Percentiles rank a stretch among this genome's conserved stretches.
phyloP scores from a whole-genome alignment of 257 asterid genomes.

The Verbena officinalis region DNA sequence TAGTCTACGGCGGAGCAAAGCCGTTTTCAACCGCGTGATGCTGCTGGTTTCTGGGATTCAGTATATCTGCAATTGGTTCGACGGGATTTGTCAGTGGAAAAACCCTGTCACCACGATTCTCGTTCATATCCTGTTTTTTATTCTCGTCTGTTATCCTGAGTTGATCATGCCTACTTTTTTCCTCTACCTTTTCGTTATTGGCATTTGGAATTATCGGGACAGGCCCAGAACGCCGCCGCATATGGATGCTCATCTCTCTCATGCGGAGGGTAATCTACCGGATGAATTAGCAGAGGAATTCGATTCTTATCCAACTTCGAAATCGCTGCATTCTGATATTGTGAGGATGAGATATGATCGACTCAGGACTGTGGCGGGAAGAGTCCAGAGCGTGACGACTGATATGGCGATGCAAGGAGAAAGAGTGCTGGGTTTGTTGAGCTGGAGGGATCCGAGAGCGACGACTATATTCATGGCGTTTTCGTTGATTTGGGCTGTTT shows the following conservation, averaged over 20 bases:
- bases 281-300: conserved; percentile 89
- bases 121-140: conserved; percentile 72
- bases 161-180: conserved; percentile 78
- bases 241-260: conserved; percentile 89
- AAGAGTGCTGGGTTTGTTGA: conserved; percentile 69
- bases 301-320: conserved; percentile 70
- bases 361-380: conserved; percentile 67
- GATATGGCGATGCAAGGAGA: conserved; percentile 92
- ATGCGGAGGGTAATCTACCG: conserved; percentile 62
- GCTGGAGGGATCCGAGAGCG: conserved; percentile 98
- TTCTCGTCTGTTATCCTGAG: conserved; percentile 81
- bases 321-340: conserved; percentile 41
- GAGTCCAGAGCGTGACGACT: conserved; percentile 79
- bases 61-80: conserved; percentile 56
- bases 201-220: conserved; percentile 75
- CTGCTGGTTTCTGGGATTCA: conserved; percentile 55
- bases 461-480: conserved; percentile 65
- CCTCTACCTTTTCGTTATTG: conserved; percentile 88
- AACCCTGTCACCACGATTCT: conserved; percentile 82
- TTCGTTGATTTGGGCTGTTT: conserved; percentile 67
- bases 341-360: conserved; percentile 77
- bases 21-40: conserved; percentile 78
- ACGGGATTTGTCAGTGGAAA: conserved; percentile 72
- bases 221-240: conserved; percentile 82
- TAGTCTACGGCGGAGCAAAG: conserved; percentile 90